These are phyloP conservation scores for Salvia sclarea DNA, from an alignment of 305 asterid species.

Conservation along the genomic window DNA sequence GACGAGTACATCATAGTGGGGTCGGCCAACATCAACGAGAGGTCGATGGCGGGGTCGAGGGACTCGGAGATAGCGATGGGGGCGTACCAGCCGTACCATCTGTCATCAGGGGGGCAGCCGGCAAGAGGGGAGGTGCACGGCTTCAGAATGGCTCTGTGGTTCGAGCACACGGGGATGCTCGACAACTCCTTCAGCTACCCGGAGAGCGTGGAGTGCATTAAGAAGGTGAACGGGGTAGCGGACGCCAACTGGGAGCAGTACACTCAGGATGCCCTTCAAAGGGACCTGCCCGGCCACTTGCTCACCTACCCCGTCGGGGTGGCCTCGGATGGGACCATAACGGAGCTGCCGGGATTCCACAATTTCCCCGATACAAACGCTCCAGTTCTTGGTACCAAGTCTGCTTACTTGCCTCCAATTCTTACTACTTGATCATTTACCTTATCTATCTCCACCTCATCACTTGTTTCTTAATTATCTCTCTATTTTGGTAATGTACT, in stretches of 20 bases:
- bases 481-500: not conserved
- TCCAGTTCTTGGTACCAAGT: constrained; percentile 36
- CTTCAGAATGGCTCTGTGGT: constrained; percentile 49
- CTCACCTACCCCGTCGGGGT: constrained; percentile 41
- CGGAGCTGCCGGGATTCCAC: constrained; percentile 38
- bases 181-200: constrained; percentile 31
- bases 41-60: constrained; percentile 49
- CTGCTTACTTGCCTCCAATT: constrained; percentile 34
- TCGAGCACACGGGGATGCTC: constrained; percentile 41
- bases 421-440: constrained; percentile 35
- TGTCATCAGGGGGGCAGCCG: constrained; percentile 31
- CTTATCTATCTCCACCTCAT: too few relatives aligned
- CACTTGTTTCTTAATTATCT: too few relatives aligned
- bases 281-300: constrained; percentile 44
- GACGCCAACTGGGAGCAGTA: constrained; percentile 39
- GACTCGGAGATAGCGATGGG: constrained; percentile 53
- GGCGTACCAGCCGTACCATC: constrained; percentile 44
- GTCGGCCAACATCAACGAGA: constrained; percentile 48
- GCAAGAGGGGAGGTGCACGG: constrained; percentile 46
- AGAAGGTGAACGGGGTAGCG: constrained; percentile 34
- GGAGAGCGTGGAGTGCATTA: constrained; percentile 36
- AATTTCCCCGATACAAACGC: constrained; percentile 46
- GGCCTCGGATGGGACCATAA: constrained; percentile 32
- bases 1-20: constrained; percentile 50
- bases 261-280: constrained; percentile 11